phyloP scores from a whole-genome alignment of 176 grass and related monocot species.

The Eragrostis nindensis region DNA sequence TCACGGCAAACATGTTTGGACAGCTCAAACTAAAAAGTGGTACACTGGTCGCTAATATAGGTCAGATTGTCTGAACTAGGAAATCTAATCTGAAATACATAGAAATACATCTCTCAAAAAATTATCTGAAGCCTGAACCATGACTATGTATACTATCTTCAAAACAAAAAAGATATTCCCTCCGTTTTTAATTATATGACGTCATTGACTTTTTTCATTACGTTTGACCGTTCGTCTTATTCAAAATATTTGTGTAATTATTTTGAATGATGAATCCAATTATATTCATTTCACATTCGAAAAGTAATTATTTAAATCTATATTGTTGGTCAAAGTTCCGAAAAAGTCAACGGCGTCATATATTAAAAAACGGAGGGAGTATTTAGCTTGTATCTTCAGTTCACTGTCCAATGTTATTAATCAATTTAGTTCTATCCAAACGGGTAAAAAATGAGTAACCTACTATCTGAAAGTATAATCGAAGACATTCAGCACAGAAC shows the following conservation, averaged over 20 bases:
- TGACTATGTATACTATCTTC: not conserved
- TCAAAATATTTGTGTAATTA: no score
- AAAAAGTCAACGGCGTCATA: no score
- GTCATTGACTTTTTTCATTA: no score
- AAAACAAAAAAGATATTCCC: no score
- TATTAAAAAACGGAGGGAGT: no score
- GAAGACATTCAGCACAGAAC: not conserved
- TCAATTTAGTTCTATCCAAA: not conserved
- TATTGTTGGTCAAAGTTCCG: no score
- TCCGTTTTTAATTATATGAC: no score
- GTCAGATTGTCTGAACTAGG: constrained; percentile 11
- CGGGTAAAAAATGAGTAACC: not conserved
- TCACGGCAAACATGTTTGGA: constrained; percentile 19
- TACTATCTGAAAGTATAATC: constrained; percentile 11
- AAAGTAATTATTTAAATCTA: no score
- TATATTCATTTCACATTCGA: no score
- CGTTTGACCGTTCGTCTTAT: no score
- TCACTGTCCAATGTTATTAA: no score
- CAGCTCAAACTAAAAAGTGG: not conserved
- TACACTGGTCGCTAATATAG: not conserved
- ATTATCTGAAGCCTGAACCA: not conserved
- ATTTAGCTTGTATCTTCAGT: not conserved
- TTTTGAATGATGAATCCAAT: no score
- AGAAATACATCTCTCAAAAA: not conserved
- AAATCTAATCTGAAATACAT: not conserved